Percentiles rank a stretch among this genome's conserved stretches.
phyloP scores from a whole-genome alignment of 306 rosid genomes.

The Sophora flavescens region DNA sequence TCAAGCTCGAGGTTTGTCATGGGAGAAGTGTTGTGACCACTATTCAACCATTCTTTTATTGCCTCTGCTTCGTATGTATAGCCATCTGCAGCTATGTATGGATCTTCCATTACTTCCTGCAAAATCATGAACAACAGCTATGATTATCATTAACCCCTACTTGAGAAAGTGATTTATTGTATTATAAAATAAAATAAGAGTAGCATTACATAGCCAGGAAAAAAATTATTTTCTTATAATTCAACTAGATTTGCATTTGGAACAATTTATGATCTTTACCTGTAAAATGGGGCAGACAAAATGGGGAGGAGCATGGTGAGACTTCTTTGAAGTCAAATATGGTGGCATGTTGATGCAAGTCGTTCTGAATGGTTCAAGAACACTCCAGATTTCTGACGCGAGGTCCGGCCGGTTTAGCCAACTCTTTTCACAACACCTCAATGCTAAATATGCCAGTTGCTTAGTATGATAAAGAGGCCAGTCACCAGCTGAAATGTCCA shows the following conservation, averaged over 20 bases:
- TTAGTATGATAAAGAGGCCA: constrained; percentile 81
- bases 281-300: constrained; percentile 94
- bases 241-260: constrained; percentile 27
- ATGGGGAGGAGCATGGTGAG: constrained; percentile 77
- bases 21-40: constrained; percentile 91
- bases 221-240: neutral
- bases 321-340: constrained; percentile 64
- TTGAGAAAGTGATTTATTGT: constrained; percentile 5
- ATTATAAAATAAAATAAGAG: neutral
- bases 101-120: constrained; percentile 95
- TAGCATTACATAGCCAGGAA: neutral
- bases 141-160: constrained; percentile 26
- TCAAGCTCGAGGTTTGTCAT: constrained; percentile 96
- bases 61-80: constrained; percentile 95
- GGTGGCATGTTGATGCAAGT: constrained; percentile 57
- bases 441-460: constrained; percentile 73
- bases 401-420: constrained; percentile 70
- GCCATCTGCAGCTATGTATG: constrained; percentile 96
- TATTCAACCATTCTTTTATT: constrained; percentile 87
- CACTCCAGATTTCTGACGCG: constrained; percentile 65
- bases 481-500: constrained; percentile 92
- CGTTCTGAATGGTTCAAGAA: constrained; percentile 76
- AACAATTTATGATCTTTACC: constrained; percentile 60
- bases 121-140: constrained; percentile 44
- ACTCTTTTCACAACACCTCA: constrained; percentile 74